Evolutionary conservation across 495 filamentous ascomycete genomes (phyloP).

Genomic region (Annulohypoxylon stygium): DNA sequence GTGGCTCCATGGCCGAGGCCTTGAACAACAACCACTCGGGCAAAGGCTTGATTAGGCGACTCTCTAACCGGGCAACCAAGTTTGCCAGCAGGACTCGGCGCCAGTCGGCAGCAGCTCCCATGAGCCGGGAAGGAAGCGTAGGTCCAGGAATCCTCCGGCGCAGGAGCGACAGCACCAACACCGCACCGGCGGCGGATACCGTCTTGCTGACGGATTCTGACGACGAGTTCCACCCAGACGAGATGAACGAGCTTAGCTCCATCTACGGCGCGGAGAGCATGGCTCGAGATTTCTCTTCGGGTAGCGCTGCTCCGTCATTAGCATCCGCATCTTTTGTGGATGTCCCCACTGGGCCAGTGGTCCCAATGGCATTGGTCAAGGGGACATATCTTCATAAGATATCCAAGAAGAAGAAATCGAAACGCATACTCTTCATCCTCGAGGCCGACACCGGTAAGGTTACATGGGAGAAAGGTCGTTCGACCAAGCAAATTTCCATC

Average conservation of each 20-base stretch:
- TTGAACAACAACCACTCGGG: constrained; percentile 48
- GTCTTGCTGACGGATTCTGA: constrained; percentile 76
- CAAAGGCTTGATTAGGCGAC: constrained; percentile 59
- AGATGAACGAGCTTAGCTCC: constrained; percentile 48
- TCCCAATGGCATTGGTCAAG: constrained; percentile 76
- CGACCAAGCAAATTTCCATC: constrained; percentile 87
- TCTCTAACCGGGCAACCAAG: constrained; percentile 58
- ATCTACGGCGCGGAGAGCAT: constrained; percentile 49
- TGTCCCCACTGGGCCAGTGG: constrained; percentile 71
- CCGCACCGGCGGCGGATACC: constrained; percentile 62
- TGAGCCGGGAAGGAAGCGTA: constrained; percentile 84
- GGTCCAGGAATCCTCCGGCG: constrained; percentile 89
- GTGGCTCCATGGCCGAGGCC: constrained; percentile 57
- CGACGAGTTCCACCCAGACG: constrained; percentile 63
- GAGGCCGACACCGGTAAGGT: constrained; percentile 87
- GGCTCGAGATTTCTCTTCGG: constrained; percentile 52
- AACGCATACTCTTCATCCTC: constrained; percentile 79
- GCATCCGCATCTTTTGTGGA: constrained; percentile 49
- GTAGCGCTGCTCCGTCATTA: constrained; percentile 55
- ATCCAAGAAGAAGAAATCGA: constrained; percentile 80
- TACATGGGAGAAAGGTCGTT: constrained; percentile 83
- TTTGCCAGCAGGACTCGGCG: constrained; percentile 65
- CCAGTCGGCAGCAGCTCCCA: constrained; percentile 77
- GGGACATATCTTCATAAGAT: constrained; percentile 85
- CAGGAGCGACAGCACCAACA: constrained; percentile 86